Evolutionary conservation across 768 basidiomycete species (phyloP).

Genomic region (Tulasnella sp.): DNA sequence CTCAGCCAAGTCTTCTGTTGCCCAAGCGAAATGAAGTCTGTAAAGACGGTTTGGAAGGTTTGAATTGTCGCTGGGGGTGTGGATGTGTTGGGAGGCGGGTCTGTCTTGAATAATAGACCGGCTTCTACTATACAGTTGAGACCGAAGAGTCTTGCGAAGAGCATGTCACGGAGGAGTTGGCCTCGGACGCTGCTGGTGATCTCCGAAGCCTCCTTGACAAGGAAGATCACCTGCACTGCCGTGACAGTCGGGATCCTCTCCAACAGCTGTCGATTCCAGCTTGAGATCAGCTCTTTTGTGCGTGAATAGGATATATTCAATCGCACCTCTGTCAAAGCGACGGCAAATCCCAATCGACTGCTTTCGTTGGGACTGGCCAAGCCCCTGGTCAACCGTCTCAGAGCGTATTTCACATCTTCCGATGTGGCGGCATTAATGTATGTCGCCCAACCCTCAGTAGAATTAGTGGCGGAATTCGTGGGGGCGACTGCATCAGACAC

Average conservation of each 20-base stretch:
- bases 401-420: constrained; percentile 86
- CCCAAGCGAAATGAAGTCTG: constrained; percentile 54
- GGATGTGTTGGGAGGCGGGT: constrained; percentile 32
- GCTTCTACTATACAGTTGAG: constrained; percentile 78
- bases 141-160: constrained; percentile 90
- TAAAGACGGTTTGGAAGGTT: constrained; percentile 48
- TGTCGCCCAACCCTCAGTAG: constrained; percentile 32
- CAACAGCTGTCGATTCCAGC: constrained; percentile 44
- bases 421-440: constrained; percentile 59
- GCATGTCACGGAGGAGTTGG: constrained; percentile 83
- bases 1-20: constrained; percentile 82
- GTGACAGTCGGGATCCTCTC: constrained; percentile 68
- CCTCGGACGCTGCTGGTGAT: constrained; percentile 67
- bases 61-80: constrained; percentile 44
- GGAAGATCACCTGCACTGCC: constrained; percentile 60
- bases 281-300: not conserved
- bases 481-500: constrained; percentile 33
- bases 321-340: constrained; percentile 85
- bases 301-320: not conserved
- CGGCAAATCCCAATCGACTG: constrained; percentile 88
- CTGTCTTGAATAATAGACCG: constrained; percentile 58
- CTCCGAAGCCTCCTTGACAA: constrained; percentile 63
- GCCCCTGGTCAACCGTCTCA: constrained; percentile 75
- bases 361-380: constrained; percentile 87
- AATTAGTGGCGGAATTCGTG: constrained; percentile 31